phyloP scores from a whole-genome alignment of 768 basidiomycete genomes.

The Sporobolomyces phaffii region DNA sequence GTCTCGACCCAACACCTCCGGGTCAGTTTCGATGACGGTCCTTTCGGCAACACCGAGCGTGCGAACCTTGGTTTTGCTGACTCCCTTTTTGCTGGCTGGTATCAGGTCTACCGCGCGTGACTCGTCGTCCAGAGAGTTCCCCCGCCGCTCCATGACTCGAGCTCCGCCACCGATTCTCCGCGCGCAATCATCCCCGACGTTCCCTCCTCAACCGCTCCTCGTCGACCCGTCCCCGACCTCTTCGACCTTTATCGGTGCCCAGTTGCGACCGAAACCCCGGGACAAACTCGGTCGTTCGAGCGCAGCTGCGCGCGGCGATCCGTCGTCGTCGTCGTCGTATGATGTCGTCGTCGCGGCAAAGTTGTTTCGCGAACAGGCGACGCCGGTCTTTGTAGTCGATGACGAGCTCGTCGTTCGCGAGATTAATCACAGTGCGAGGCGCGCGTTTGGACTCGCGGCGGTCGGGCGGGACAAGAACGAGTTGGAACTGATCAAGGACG shows the following conservation, averaged over 20 bases:
- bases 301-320: too few relatives aligned
- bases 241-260: slow-evolving; percentile 6
- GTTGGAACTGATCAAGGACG: neutral
- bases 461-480: neutral
- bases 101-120: too few relatives aligned
- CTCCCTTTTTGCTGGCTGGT: too few relatives aligned
- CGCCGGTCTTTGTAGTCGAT: neutral
- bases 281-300: too few relatives aligned
- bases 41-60: too few relatives aligned
- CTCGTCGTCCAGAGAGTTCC: too few relatives aligned
- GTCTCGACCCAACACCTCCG: too few relatives aligned
- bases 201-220: neutral
- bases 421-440: neutral
- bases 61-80: too few relatives aligned
- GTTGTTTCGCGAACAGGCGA: neutral
- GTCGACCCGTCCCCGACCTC: slow-evolving; percentile 1
- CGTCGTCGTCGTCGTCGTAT: too few relatives aligned
- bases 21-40: too few relatives aligned
- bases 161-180: slow-evolving; percentile 1
- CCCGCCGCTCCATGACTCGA: too few relatives aligned
- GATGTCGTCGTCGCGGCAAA: too few relatives aligned
- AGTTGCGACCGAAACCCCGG: neutral
- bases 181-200: slow-evolving; percentile 6
- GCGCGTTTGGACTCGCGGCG: neutral
- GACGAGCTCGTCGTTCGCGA: neutral